Conservation (phyloP, 2,329 filamentous ascomycete genomes). For the Botrytis hyacinthi region DNA sequence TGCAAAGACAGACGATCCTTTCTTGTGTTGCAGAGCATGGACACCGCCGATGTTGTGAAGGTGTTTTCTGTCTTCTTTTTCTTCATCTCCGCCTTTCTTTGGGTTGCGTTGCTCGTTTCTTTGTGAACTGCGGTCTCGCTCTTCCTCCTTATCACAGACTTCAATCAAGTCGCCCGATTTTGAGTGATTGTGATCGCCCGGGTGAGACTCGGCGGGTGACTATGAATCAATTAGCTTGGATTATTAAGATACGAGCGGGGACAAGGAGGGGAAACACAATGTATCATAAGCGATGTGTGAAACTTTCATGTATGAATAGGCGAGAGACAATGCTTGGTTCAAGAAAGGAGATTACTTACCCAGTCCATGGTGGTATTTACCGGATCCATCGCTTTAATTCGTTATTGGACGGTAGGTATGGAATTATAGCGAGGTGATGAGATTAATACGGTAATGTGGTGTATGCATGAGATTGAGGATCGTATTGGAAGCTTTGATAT, state of each 20-base stretch:
- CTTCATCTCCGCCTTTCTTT: neutral
- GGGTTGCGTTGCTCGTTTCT: neutral
- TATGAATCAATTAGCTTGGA: neutral
- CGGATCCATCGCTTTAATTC: neutral
- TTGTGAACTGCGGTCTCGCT: neutral
- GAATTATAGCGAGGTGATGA: neutral
- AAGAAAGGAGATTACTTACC: neutral
- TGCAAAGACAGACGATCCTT: neutral
- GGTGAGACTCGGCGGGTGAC: neutral
- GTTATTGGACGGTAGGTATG: neutral
- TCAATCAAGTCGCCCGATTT: neutral
- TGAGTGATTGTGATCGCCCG: neutral
- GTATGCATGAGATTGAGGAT: neutral
- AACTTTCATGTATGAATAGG: neutral
- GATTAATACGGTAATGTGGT: neutral
- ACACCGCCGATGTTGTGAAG: neutral
- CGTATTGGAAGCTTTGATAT: neutral
- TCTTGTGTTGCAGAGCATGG: neutral
- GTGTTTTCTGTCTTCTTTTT: neutral
- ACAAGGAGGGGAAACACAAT: neutral
- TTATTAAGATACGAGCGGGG: neutral
- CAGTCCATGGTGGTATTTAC: neutral
- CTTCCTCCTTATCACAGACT: neutral
- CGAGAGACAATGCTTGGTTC: neutral
- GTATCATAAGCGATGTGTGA: neutral